Evolutionary conservation across 139 green algal genomes (phyloP).

Genomic region (Penium margaritaceum): DNA sequence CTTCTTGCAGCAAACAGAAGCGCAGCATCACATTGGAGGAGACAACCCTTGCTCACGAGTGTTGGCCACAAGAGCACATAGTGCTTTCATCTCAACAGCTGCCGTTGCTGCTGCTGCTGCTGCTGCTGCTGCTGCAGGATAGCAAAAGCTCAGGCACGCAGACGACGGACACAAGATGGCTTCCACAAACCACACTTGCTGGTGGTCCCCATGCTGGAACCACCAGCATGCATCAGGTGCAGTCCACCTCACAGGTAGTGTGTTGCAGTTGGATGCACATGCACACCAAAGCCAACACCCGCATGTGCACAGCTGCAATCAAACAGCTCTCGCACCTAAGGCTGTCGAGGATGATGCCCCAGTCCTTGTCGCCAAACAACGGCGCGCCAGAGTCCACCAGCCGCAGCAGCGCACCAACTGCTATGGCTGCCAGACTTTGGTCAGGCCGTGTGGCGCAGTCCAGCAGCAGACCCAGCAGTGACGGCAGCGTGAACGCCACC

Average conservation of each 20-base stretch:
- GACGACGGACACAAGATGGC: no score
- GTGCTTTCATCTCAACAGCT: no score
- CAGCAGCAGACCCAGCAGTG: conserved; percentile 32
- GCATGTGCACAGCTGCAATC: not conserved
- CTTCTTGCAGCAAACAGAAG: no score
- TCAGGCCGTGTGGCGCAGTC: conserved; percentile 39
- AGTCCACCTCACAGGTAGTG: not conserved
- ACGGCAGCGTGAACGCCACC: conserved; percentile 37
- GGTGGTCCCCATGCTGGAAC: not conserved
- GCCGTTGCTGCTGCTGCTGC: no score
- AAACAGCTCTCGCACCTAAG: conserved; percentile 23
- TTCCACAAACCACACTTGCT: no score
- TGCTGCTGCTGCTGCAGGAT: no score
- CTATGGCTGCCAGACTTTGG: conserved; percentile 34
- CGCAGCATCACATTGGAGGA: no score
- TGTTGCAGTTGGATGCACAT: not conserved
- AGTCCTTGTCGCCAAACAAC: conserved; percentile 6
- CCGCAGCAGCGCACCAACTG: conserved; percentile 23
- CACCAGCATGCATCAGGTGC: not conserved
- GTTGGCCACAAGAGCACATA: no score
- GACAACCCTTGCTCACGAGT: no score
- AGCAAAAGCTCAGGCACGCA: no score
- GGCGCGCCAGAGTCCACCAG: conserved; percentile 34
- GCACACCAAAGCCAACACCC: not conserved
- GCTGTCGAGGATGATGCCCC: conserved; percentile 23